A percentile compares a stretch with the other conserved stretches of the same genome.
These are phyloP conservation scores for Picochlorum sp. DNA, from an alignment of 139 green algal species.

Conservation along the genomic window DNA sequence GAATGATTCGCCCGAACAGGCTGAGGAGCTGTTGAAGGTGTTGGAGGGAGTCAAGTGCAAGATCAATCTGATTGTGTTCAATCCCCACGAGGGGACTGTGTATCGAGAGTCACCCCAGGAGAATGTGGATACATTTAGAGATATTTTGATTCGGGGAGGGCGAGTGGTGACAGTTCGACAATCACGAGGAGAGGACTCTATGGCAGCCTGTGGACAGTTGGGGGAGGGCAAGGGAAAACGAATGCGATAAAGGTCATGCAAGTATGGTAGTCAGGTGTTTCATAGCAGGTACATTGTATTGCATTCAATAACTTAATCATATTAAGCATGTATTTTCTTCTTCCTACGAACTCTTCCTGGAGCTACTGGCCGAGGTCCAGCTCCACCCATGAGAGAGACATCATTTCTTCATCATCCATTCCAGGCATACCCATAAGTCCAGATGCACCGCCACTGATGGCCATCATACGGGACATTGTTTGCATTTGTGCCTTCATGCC, in stretches of 20 bases:
- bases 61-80: conserved; percentile 78
- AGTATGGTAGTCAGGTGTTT: too few species aligned
- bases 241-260: neutral
- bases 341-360: conserved; percentile 44
- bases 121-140: conserved; percentile 51
- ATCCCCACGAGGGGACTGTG: conserved; percentile 58
- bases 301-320: neutral
- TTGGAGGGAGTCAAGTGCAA: conserved; percentile 52
- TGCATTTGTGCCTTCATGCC: conserved; percentile 64
- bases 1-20: conserved; percentile 78
- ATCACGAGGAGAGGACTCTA: conserved; percentile 65
- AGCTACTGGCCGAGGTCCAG: conserved; percentile 34
- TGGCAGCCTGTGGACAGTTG: conserved; percentile 84
- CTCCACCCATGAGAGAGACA: conserved; percentile 38
- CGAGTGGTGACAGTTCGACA: conserved; percentile 67
- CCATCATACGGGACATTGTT: conserved; percentile 71
- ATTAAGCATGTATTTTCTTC: conserved; percentile 13
- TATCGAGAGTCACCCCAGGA: conserved; percentile 39
- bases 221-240: conserved; percentile 19
- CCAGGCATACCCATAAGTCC: conserved; percentile 36
- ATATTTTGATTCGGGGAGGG: conserved; percentile 36
- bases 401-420: conserved; percentile 58
- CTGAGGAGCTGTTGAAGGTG: conserved; percentile 14
- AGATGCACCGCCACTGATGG: conserved; percentile 28
- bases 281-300: too few species aligned